Base-by-base conservation (phyloP, 441 rosid species). In the Breynia disticha region DNA sequence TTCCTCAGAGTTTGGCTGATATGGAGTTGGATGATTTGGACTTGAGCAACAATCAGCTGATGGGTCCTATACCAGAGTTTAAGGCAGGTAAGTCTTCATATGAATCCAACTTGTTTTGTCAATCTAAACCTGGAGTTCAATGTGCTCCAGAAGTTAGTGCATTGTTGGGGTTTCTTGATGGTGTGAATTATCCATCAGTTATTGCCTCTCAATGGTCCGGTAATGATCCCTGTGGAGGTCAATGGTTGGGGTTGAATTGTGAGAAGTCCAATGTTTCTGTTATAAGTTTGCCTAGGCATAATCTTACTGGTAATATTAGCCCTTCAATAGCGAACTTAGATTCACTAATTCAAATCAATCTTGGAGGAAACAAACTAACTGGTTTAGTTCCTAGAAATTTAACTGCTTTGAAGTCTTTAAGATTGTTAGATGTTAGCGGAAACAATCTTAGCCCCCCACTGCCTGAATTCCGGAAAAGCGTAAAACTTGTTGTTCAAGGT, bases 151-250 rank as follows among this genome's bases (percentile, higher is more conserved):
- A 73, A 17, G 81, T 84, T 5, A 43, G 55, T 57, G 65, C 63
- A 3, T 61, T 84, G 56, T 57, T 84, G 52, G 78, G 71, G 9
- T 76, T 81, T 45, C 74, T 70, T 42, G 64, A 60, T 37, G 62
- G 70, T 13, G 48, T 84, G 38, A 60, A 69, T 57, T 79, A 81
- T 45, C 93, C 93, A 1, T 60, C 28, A 44, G 69, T 50, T 11
- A 70, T 84, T 46, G 81, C 72, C n/a, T 16, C 78, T 66, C 61
- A 59, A 13, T 84, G 93, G 93, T 56, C 76, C 45, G 86, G 82
- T 1, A 79, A 81, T 57, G 76, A 76, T 74, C 86, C 93, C 8
- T 84, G 88, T 65, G 52, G 58, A 43, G 79, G 65, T 46, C 64
- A 64, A 3, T 85, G 87, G 89, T 11, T 71, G 9, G 83, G 87